Evolutionary conservation across 768 basidiomycete genomes (phyloP), one percentile per base, ranked within the genome.

Genomic region (Pulveroboletus ravenelii): DNA sequence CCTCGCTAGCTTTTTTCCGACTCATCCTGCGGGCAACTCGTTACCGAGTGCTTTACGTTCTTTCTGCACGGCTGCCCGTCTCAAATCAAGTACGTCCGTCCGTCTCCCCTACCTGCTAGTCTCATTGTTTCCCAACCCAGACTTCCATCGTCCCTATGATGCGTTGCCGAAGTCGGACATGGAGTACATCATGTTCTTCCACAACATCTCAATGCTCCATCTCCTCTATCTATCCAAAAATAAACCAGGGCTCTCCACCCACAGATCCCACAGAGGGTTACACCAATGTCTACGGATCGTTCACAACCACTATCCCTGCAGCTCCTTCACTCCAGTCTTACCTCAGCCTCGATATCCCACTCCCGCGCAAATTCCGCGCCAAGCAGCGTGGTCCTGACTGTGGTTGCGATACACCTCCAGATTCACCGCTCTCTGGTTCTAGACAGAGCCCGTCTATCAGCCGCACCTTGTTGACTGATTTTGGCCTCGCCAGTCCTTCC

Each of bases 401-500:
- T 29, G 52, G 48, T 41, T 61, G 52, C 17, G 67, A 68, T 32
- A 59, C 63, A 2, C 67, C 60, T 1, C 67, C 67, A 5, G 60
- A 65, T 47, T 65, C 65, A 1, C 59, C 69, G 1, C 52, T 65
- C 32, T 66, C 65, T 43, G 48, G 47, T 23, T 59, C 55, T 43
- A 57, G 17, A 8, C 57, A 48, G 47, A 64, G 68, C 48, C 72
- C 70, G 7, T 73, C 75, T n/a, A 75, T 78, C 54, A 74, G 64
- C 45, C 75, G 76, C 50, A 74, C 73, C 1, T 55, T 72, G 30
- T 63, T 75, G 13, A 57, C 58, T 39, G 57, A 58, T 35, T 50
- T 57, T 12, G 55, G 56, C 45, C 56, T 41, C 44, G 41, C 17
- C 9, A 45, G 30, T 1, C 41, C 49, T 7, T 52, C 63, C 27